These are phyloP conservation scores for Trichaptum fuscoviolaceum DNA, from an alignment of 768 basidiomycete genomes.

Conservation along the genomic window DNA sequence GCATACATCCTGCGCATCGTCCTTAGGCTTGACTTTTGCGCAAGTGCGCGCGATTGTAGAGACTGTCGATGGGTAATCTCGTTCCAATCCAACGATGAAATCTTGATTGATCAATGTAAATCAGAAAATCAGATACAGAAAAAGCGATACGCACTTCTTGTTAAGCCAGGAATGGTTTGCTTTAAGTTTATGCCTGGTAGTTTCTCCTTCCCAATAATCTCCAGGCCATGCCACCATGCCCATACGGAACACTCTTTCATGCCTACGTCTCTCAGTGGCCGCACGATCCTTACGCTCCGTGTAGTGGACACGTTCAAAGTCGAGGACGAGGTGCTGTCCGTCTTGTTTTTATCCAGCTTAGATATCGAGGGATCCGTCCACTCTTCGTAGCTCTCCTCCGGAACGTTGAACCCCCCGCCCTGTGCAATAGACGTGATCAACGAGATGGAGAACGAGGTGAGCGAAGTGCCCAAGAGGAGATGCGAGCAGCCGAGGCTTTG, in stretches of 20 bases:
- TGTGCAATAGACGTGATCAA: constrained; percentile 71
- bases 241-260: constrained; percentile 78
- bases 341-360: constrained; percentile 7
- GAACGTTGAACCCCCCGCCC: constrained; percentile 68
- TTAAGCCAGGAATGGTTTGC: constrained; percentile 60
- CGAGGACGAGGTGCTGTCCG: background rate
- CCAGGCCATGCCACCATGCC: constrained; percentile 65
- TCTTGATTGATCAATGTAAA: constrained; percentile 33
- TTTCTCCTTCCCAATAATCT: constrained; percentile 45
- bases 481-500: constrained; percentile 58
- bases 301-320: background rate
- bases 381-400: constrained; percentile 66
- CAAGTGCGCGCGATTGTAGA: constrained; percentile 80
- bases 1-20: constrained; percentile 44
- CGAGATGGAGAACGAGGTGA: constrained; percentile 73
- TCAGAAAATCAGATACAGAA: background rate
- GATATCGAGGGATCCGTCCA: constrained; percentile 38
- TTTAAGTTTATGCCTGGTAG: constrained; percentile 33
- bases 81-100: constrained; percentile 76
- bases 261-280: constrained; percentile 68
- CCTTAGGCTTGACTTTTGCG: constrained; percentile 68
- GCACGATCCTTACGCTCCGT: constrained; percentile 42
- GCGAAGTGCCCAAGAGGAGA: constrained; percentile 69
- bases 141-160: constrained; percentile 46
- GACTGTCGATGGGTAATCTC: constrained; percentile 82